Evolutionary conservation across 345 rosid species (phyloP).

Genomic region (Brassica cretica): DNA sequence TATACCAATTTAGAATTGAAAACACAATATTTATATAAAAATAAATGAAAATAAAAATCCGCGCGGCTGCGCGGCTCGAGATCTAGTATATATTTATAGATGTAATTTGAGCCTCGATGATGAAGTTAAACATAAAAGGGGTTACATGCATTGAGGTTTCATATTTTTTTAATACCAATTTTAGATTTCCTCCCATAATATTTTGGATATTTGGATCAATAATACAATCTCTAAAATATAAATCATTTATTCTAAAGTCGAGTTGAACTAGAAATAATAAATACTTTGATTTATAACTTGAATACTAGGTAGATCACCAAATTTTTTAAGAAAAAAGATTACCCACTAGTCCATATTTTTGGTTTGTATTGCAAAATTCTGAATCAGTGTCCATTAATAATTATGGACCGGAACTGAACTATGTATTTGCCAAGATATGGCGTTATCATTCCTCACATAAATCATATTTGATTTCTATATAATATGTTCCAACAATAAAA

Average conservation of each 20-base stretch:
- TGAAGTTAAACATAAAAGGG: background rate
- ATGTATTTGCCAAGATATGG: background rate
- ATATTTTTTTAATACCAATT: background rate
- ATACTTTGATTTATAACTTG: background rate
- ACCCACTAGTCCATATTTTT: background rate
- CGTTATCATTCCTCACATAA: background rate
- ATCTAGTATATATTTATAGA: background rate
- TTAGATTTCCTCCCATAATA: background rate
- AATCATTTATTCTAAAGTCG: background rate
- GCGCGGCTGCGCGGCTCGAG: too few relatives aligned
- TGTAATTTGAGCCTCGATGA: background rate
- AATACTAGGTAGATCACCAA: background rate
- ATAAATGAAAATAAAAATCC: too few relatives aligned
- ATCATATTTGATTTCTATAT: background rate
- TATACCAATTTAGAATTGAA: too few relatives aligned
- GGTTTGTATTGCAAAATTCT: background rate
- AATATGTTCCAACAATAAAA: background rate
- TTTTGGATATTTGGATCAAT: background rate
- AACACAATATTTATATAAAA: too few relatives aligned
- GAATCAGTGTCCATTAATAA: background rate
- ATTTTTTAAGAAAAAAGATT: background rate
- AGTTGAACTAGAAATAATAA: background rate
- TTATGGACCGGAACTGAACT: background rate
- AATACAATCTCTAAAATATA: background rate
- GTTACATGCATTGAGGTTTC: background rate